Conservation (phyloP, 805 yeast species). For the Lachancea waltii region DNA sequence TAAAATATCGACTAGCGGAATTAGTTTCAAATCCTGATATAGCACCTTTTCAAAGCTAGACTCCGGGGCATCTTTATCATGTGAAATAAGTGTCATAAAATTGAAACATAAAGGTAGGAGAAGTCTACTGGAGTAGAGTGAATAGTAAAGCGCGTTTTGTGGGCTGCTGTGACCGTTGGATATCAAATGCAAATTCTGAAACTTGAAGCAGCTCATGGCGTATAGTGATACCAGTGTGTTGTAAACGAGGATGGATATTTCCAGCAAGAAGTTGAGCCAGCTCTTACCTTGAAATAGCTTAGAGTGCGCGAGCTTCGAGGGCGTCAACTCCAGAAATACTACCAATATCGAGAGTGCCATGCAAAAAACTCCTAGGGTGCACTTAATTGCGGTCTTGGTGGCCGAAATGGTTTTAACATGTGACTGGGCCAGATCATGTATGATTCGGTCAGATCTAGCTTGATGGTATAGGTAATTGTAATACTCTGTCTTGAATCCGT, state of each 20-base stretch:
- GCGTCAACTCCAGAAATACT: constrained; percentile 22
- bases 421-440: constrained; percentile 26
- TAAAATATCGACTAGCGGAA: constrained; percentile 25
- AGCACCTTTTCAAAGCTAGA: constrained; percentile 24
- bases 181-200: constrained; percentile 29
- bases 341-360: constrained; percentile 17
- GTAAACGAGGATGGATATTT: constrained; percentile 23
- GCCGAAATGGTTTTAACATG: constrained; percentile 13
- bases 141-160: constrained; percentile 27
- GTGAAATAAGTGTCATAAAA: constrained; percentile 26
- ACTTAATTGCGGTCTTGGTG: constrained; percentile 10
- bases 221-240: constrained; percentile 26
- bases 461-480: constrained; percentile 26
- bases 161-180: constrained; percentile 32
- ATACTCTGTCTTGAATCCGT: constrained; percentile 26
- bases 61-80: constrained; percentile 9
- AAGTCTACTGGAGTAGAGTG: constrained; percentile 30
- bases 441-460: constrained; percentile 22
- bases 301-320: constrained; percentile 22
- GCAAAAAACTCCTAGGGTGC: constrained; percentile 12
- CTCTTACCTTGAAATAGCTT: constrained; percentile 19
- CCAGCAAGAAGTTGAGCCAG: constrained; percentile 20
- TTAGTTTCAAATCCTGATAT: constrained; percentile 24
- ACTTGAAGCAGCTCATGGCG: constrained; percentile 31
- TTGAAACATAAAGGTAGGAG: constrained; percentile 32